Evolutionary conservation across 768 basidiomycete species (phyloP), one percentile per base, ranked within the genome.

Genomic region (Hysterangium stoloniferum): DNA sequence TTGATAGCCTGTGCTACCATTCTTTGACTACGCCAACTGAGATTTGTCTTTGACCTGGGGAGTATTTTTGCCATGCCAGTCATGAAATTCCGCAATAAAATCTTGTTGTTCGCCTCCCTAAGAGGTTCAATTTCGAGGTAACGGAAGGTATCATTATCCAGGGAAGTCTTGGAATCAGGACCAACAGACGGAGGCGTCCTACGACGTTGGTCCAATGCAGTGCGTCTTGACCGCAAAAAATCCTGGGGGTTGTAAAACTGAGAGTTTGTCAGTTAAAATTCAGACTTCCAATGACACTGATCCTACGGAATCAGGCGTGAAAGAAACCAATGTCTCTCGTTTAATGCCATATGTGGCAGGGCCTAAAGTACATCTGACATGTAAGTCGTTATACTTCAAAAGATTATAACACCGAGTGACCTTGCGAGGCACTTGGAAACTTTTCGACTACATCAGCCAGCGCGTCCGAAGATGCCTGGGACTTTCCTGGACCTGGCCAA

Each of bases 41-140:
- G 70, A 5, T 74, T 69, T 0, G 89, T 94, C 27, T 75, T 61
- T 7, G 76, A 72, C 46, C 94, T 77, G n/a, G 71, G 68, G 55
- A 74, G 73, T 56, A 95, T 87, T 71, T 85, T 89, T 46, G 86
- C 84, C 81, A 93, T 86, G 40, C 80, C 76, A 0, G 84, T 74
- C 52, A 89, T 65, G 63, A 74, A 86, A 22, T 67, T 45, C 38
- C 73, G 67, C 48, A 93, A 66, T 29, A 91, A 64, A 32, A 61
- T 54, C 19, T 79, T 68, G 65, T 91, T 84, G 54, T 71, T 68
- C 47, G 78, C 74, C 64, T 86, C 79, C 55, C 78, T 69, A 15
- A 91, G 66, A 0, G 92, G 92, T 64, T 91, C 81, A 55, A 93
- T 71, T 52, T 71, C 68, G 27, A 85, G 72, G 57, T 84, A 79